phyloP scores from a whole-genome alignment of 495 filamentous ascomycete species.

The Penicillium pancosmium region DNA sequence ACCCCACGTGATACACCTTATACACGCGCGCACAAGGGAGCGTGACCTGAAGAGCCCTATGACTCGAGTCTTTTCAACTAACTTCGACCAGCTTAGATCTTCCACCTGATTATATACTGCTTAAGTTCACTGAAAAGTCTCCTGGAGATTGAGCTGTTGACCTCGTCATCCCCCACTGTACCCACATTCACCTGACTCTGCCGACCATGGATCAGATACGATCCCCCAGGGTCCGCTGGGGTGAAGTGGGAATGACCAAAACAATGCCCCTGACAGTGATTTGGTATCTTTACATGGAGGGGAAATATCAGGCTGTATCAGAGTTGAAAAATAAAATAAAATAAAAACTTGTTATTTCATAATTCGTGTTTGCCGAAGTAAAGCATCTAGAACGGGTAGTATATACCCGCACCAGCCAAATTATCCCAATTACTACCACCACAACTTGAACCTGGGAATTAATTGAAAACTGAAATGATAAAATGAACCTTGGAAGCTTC shows the following conservation, averaged over 20 bases:
- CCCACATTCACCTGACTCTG: constrained; percentile 26
- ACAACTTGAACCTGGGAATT: too few relatives aligned
- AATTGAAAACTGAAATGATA: too few relatives aligned
- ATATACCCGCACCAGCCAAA: background rate
- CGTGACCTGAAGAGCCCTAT: constrained; percentile 11
- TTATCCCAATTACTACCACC: background rate
- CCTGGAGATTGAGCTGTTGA: constrained; percentile 3
- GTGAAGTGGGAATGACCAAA: background rate
- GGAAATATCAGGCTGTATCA: too few relatives aligned
- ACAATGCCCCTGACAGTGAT: constrained; percentile 12
- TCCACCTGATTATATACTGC: background rate
- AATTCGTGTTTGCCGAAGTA: constrained; percentile 3
- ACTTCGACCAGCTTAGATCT: background rate
- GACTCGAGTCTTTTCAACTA: constrained; percentile 4
- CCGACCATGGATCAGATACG: constrained; percentile 12
- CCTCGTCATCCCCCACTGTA: constrained; percentile 18
- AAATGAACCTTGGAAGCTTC: background rate
- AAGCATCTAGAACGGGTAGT: background rate
- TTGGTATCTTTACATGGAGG: background rate
- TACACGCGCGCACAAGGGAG: constrained; percentile 3
- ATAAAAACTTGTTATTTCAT: background rate
- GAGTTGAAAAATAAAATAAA: too few relatives aligned
- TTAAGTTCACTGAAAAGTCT: background rate
- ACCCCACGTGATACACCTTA: constrained; percentile 36
- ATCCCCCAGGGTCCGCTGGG: constrained; percentile 9